Evolutionary conservation across 495 filamentous ascomycete species (phyloP), one percentile per base, ranked within the genome.

Genomic region (Daldinia loculata): DNA sequence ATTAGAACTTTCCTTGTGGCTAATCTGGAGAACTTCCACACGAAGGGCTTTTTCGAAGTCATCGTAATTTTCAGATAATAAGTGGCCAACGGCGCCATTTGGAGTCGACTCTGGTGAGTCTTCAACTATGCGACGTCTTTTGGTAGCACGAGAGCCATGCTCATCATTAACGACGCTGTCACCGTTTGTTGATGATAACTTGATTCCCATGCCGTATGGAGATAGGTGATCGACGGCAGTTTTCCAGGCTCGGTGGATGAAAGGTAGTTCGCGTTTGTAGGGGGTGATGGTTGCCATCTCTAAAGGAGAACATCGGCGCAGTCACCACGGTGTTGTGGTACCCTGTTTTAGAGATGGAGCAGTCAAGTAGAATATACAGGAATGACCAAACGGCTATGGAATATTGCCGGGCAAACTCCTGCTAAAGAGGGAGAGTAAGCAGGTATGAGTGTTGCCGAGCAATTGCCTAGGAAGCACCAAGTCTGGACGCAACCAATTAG

Each of bases 21-120:
- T 78, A 60, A 86, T 82, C 61, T 82, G 82, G 58, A 82, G 76
- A 45, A 85, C 67, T 59, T 86, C 82, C 53, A 87, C 79, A 27
- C 80, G 81, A 34, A 87, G 77, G 6, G 79, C 74, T 41, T 76
- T 72, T n/a, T 78, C 75, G 56, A 76, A 74, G 51, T 82, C 75
- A 17, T 63, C 56, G n/a, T 75, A 61, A 4, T 55, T 67, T 24
- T 76, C 69, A 32, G 74, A 63, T n/a, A 78, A 59, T 48, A 83
- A 66, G 4, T 75, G 74, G 15, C 71, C 50, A 14, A 75, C 65
- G 17, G 64, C 62, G 52, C 76, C 63, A 63, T 74, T 64, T 4
- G 65, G 70, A 19, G 69, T 53, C 56, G 61, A 56, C 39, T 75
- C 69, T 9, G 71, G 63, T 14, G 73, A 78, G 58, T 75, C 71